phyloP scores from a whole-genome alignment of 495 filamentous ascomycete genomes.

The Aspergillus indologenus region DNA sequence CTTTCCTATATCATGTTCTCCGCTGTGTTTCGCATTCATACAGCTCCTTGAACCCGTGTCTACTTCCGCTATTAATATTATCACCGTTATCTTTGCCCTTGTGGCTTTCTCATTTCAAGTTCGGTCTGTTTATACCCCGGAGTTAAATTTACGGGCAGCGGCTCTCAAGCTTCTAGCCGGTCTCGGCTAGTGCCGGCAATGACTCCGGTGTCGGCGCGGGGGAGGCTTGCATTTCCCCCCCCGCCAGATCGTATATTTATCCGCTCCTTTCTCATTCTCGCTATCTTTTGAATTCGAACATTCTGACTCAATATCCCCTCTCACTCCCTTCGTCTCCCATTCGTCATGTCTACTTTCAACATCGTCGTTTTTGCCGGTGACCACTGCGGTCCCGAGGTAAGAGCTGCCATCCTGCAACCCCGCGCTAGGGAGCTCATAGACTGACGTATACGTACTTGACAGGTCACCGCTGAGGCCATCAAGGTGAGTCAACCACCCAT shows the following conservation, averaged over 20 bases:
- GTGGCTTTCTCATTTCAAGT: not conserved
- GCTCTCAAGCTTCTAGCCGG: not conserved
- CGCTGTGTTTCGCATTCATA: not conserved
- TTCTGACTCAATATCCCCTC: slow-evolving; percentile 14
- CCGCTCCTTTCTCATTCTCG: slow-evolving; percentile 17
- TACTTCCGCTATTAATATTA: not conserved
- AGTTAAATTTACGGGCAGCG: not conserved
- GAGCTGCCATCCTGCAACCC: slow-evolving; percentile 10
- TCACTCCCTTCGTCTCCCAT: not conserved
- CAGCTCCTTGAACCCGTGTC: not conserved
- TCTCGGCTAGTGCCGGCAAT: slow-evolving; percentile 1
- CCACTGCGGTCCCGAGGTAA: slow-evolving; percentile 92
- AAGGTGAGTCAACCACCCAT: slow-evolving; percentile 57
- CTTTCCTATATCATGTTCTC: not conserved
- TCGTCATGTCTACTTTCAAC: slow-evolving; percentile 50
- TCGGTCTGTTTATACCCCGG: not conserved
- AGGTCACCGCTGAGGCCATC: slow-evolving; percentile 69
- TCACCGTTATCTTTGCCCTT: not conserved
- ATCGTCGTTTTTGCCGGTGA: slow-evolving; percentile 80
- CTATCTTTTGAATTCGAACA: slow-evolving; percentile 18
- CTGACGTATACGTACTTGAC: slow-evolving; percentile 15
- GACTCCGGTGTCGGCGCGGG: slow-evolving; percentile 31
- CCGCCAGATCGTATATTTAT: slow-evolving; percentile 21
- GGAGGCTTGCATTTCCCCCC: slow-evolving; percentile 15
- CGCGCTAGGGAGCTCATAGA: slow-evolving; percentile 11